These are phyloP conservation scores for Aspergillus sp. DNA, from an alignment of 2,329 filamentous ascomycete species.

Conservation along the genomic window DNA sequence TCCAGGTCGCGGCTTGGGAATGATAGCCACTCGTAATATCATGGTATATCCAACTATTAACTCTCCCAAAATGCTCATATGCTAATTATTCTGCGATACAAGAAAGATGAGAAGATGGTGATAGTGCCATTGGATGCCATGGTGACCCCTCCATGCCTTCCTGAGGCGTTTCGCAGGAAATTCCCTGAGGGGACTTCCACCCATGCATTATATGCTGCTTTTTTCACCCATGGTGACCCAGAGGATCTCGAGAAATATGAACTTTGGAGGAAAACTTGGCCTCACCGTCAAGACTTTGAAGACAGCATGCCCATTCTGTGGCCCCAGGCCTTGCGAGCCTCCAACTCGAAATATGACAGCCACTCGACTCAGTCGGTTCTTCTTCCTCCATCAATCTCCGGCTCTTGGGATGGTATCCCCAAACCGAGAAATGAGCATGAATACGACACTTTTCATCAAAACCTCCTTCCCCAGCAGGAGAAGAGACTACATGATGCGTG, in stretches of 20 bases:
- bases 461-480: slow-evolving; percentile 47
- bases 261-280: slow-evolving; percentile 65
- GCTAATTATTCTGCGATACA: neutral
- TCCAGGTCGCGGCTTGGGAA: slow-evolving; percentile 69
- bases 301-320: slow-evolving; percentile 55
- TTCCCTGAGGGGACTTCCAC: slow-evolving; percentile 55
- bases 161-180: slow-evolving; percentile 46
- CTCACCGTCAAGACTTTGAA: slow-evolving; percentile 56
- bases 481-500: slow-evolving; percentile 50
- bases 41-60: slow-evolving; percentile 45
- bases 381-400: slow-evolving; percentile 35
- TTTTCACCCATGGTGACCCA: slow-evolving; percentile 51
- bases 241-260: slow-evolving; percentile 45
- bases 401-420: slow-evolving; percentile 27
- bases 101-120: slow-evolving; percentile 60
- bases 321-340: slow-evolving; percentile 36
- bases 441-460: slow-evolving; percentile 30
- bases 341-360: slow-evolving; percentile 24
- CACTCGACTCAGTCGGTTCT: slow-evolving; percentile 17
- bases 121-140: slow-evolving; percentile 61
- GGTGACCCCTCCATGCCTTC: slow-evolving; percentile 59
- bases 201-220: slow-evolving; percentile 69
- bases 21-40: slow-evolving; percentile 65
- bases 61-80: neutral
- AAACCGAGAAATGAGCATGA: slow-evolving; percentile 17